phyloP scores from a whole-genome alignment of 257 asterid species.

The Parsonsia alboflavescens region DNA sequence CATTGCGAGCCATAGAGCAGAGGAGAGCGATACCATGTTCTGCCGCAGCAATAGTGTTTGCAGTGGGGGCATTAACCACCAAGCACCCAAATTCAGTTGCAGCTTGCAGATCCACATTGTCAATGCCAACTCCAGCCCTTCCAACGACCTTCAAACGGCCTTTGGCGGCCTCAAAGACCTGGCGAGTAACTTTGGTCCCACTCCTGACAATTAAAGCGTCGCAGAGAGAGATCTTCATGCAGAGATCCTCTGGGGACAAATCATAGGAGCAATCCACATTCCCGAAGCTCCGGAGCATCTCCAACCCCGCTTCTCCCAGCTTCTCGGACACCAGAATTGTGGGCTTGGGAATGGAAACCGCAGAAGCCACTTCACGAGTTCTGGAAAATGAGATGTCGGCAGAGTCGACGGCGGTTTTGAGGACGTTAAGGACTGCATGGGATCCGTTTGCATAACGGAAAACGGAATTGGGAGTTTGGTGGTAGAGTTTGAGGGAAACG shows the following conservation, averaged over 20 bases:
- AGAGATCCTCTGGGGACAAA: conserved; percentile 61
- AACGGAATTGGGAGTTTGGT: conserved; percentile 3
- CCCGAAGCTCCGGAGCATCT: conserved; percentile 49
- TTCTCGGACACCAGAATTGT: conserved; percentile 92
- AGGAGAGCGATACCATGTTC: conserved; percentile 88
- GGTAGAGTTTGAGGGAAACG: conserved; percentile 8
- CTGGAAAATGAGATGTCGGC: conserved; percentile 31
- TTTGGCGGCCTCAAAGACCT: conserved; percentile 75
- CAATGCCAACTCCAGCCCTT: conserved; percentile 93
- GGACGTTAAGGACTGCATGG: conserved; percentile 23
- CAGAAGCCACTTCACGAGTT: conserved; percentile 29
- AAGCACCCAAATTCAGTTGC: conserved; percentile 89
- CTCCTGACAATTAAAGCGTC: conserved; percentile 89
- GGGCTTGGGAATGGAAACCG: conserved; percentile 33
- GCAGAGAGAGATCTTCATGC: conserved; percentile 54
- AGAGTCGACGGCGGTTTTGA: conserved; percentile 41
- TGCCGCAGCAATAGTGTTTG: conserved; percentile 91
- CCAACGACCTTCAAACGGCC: conserved; percentile 86
- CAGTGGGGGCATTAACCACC: conserved; percentile 96
- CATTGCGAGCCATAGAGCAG: conserved; percentile 79
- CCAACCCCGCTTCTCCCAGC: conserved; percentile 81
- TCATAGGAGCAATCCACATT: conserved; percentile 61
- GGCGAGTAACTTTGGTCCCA: conserved; percentile 89
- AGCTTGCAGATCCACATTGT: conserved; percentile 93
- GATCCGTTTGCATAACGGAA: not conserved